Percentiles rank a stretch among this genome's conserved stretches.
phyloP scores from a whole-genome alignment of 1,139 yeast genomes.

The Hansenula anomala region DNA sequence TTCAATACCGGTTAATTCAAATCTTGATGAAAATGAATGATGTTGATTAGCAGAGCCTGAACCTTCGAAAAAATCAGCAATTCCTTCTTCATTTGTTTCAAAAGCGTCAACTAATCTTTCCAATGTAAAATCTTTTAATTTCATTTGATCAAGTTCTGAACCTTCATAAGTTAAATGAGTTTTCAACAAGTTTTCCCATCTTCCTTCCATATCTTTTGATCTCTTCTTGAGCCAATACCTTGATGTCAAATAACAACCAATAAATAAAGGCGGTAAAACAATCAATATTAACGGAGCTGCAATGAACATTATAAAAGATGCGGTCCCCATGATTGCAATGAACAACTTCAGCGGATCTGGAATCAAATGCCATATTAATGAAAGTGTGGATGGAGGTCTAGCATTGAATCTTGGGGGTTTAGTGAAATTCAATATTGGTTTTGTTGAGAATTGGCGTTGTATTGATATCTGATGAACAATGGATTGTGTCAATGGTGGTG shows the following conservation, averaged over 20 bases:
- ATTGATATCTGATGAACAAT: neutral
- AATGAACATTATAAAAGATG: constrained; percentile 28
- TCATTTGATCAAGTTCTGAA: constrained; percentile 11
- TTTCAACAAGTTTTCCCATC: constrained; percentile 12
- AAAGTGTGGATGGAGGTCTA: constrained; percentile 10
- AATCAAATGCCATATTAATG: constrained; percentile 11
- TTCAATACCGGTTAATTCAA: constrained; percentile 27
- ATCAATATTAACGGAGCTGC: constrained; percentile 30
- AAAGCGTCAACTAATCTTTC: constrained; percentile 30
- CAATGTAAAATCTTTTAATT: constrained; percentile 17
- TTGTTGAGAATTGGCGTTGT: neutral
- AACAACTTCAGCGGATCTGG: constrained; percentile 28
- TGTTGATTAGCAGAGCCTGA: constrained; percentile 4
- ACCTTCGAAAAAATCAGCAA: constrained; percentile 21
- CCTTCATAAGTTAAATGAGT: constrained; percentile 16
- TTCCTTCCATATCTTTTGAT: constrained; percentile 10
- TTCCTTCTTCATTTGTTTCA: constrained; percentile 27
- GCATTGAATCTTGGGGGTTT: constrained; percentile 10
- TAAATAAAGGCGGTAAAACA: constrained; percentile 29
- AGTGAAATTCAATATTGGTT: neutral
- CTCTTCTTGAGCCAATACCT: constrained; percentile 17
- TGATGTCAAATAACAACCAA: constrained; percentile 26
- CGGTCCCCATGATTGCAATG: constrained; percentile 22
- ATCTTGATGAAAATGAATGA: constrained; percentile 11
- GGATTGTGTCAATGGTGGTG: neutral